phyloP scores from a whole-genome alignment of 1,284 basidiomycete genomes.

The Ceratobasidium sp. region DNA sequence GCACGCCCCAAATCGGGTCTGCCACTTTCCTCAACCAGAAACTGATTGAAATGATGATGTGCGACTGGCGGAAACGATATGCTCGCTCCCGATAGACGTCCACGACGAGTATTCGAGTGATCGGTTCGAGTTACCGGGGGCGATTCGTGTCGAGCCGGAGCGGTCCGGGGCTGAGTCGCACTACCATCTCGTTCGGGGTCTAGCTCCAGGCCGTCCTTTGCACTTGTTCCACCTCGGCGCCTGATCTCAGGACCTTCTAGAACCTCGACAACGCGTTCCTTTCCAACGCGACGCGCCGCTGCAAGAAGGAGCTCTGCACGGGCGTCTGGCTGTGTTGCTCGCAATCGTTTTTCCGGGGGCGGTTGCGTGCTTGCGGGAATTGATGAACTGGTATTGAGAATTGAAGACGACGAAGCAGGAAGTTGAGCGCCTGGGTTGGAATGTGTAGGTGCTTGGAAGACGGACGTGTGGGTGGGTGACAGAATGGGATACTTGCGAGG shows the following conservation, averaged over 20 bases:
- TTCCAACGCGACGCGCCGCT: conserved; percentile 40
- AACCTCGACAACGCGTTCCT: conserved; percentile 28
- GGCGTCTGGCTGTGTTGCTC: conserved; percentile 37
- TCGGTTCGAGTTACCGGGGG: conserved; percentile 5
- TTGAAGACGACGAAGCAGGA: conserved; percentile 22
- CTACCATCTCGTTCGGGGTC: not conserved
- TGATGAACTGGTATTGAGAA: conserved; percentile 25
- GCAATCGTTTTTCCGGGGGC: conserved; percentile 38
- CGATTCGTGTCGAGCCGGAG: conserved; percentile 7
- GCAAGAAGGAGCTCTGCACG: conserved; percentile 40
- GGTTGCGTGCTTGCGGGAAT: conserved; percentile 9
- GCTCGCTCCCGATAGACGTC: conserved; percentile 30
- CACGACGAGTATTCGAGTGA: conserved; percentile 13
- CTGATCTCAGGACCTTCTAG: conserved; percentile 26
- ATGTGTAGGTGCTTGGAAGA: conserved; percentile 29
- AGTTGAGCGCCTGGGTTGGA: conserved; percentile 36
- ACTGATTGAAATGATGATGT: conserved; percentile 36
- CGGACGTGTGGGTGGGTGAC: conserved; percentile 10
- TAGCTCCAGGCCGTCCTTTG: conserved; percentile 5
- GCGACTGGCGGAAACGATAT: conserved; percentile 31
- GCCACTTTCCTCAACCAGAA: conserved; percentile 18
- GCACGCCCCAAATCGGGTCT: not conserved
- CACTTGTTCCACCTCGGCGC: not conserved
- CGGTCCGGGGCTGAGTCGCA: not conserved
- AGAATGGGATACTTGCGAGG: conserved; percentile 38